Conservation (phyloP, 345 rosid genomes). For the Hypericum perforatum region DNA sequence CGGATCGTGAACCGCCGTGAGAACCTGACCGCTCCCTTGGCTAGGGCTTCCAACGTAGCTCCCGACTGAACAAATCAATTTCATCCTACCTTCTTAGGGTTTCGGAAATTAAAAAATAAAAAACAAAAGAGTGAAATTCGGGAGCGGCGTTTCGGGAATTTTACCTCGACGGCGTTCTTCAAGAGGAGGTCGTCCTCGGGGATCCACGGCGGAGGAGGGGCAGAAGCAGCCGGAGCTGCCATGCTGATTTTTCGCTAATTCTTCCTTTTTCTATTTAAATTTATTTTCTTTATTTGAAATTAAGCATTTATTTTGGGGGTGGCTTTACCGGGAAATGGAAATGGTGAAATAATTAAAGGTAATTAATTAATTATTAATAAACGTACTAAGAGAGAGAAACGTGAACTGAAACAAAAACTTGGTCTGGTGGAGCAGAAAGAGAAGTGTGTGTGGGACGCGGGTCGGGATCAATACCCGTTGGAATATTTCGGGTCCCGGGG, state of each 20-base stretch:
- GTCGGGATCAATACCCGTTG: too few species aligned
- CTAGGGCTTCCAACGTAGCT: constrained; percentile 8
- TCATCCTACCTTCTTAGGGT: background rate
- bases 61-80: constrained; percentile 1
- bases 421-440: too few species aligned
- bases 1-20: constrained; percentile 8
- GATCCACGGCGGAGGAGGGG: constrained; percentile 2
- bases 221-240: constrained; percentile 5
- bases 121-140: background rate
- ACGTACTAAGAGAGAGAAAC: too few species aligned
- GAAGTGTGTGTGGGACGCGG: too few species aligned
- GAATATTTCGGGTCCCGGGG: too few species aligned
- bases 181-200: constrained; percentile 7
- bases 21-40: constrained; percentile 9
- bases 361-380: too few species aligned
- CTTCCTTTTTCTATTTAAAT: too few species aligned
- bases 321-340: too few species aligned
- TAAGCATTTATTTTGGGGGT: too few species aligned
- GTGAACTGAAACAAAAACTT: too few species aligned
- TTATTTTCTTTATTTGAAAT: too few species aligned
- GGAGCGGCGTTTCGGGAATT: background rate
- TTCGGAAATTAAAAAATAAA: background rate
- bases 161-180: constrained; percentile 11
- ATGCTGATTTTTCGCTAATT: background rate
- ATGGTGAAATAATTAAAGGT: too few species aligned